Evolutionary conservation across 2,329 filamentous ascomycete species (phyloP), one percentile per base, ranked within the genome.

Genomic region (Xylogone sp.): DNA sequence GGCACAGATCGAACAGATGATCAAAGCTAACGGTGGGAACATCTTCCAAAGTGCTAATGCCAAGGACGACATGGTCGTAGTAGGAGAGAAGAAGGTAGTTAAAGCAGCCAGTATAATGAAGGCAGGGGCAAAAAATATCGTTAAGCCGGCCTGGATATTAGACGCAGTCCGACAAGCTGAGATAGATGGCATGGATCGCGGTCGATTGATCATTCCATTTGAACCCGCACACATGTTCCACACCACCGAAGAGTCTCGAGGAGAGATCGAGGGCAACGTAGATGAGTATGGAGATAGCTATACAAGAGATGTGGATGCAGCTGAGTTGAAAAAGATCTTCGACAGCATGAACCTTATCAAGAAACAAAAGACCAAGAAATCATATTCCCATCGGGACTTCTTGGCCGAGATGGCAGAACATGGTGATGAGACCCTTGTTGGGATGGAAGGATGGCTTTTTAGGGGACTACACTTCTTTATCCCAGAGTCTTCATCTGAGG

Each of bases 251-350:
- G 75, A 84, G n/a, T n/a, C n/a, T 50, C 69, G 71, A 42, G 72
- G 73, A 6, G 72, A 75, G 7, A 81, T 86, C 9, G 75, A 79
- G 34, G 70, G 72, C 2, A 88, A 87, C 56, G 77, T 87, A 2
- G 94, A 99, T 65, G 72, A 77, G 49, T 94, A 83, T 60, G 88
- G 87, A 0, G 94, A 99, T 66, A 92, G 90, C 63, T 97, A 89
- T 68, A 79, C 84, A 1, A 77, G 92, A 3, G 84, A 96, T 60
- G 72, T 87, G 8, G 76, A 74, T 1, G 60, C 79, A 0, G 77
- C 82, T 1, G 88, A 93, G 61, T 75, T 96, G 45, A 73, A 68
- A 39, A 64, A 65, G 2, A 64, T 84, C 0, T 56, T 85, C 43
- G 62, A 61, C 7, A 65, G 69, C 2, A 83, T 85, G 74, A 51